phyloP scores from a whole-genome alignment of 1,284 basidiomycete genomes.

The Sanghuangporus baumii region DNA sequence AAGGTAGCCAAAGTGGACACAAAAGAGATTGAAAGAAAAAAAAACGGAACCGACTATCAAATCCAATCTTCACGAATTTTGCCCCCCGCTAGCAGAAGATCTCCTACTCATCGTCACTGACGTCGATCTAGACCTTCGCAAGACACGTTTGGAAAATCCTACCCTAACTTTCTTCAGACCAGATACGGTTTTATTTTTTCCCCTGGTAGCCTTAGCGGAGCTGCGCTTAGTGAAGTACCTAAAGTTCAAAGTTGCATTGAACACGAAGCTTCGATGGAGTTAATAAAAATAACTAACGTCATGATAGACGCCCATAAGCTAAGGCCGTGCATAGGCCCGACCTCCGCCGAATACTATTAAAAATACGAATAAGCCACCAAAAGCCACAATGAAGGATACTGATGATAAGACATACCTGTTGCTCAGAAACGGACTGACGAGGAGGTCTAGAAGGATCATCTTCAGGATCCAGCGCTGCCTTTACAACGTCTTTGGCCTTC shows the following conservation, averaged over 20 bases:
- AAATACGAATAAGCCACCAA: neutral
- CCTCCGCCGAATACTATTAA: constrained; percentile 8
- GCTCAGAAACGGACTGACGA: constrained; percentile 51
- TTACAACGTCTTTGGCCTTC: constrained; percentile 38
- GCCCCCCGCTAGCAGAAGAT: neutral
- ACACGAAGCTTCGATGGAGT: neutral
- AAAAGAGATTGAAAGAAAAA: neutral
- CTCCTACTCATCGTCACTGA: neutral
- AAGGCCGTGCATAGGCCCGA: constrained; percentile 14
- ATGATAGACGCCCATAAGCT: constrained; percentile 18
- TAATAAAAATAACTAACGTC: constrained; percentile 4
- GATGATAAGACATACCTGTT: constrained; percentile 36
- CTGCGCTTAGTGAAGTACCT: constrained; percentile 16
- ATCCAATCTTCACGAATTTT: neutral
- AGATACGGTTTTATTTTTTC: constrained; percentile 5
- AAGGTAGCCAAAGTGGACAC: neutral
- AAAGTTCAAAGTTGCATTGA: neutral
- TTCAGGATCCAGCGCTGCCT: constrained; percentile 44
- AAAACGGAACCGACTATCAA: neutral
- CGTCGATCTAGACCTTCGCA: neutral
- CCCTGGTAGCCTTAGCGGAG: constrained; percentile 8
- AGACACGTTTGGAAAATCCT: constrained; percentile 1
- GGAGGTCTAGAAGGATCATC: constrained; percentile 46
- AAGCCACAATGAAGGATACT: constrained; percentile 24
- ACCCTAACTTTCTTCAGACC: constrained; percentile 13